Conservation (phyloP, 1,139 yeast species). For the Arxiozyma telluris region DNA sequence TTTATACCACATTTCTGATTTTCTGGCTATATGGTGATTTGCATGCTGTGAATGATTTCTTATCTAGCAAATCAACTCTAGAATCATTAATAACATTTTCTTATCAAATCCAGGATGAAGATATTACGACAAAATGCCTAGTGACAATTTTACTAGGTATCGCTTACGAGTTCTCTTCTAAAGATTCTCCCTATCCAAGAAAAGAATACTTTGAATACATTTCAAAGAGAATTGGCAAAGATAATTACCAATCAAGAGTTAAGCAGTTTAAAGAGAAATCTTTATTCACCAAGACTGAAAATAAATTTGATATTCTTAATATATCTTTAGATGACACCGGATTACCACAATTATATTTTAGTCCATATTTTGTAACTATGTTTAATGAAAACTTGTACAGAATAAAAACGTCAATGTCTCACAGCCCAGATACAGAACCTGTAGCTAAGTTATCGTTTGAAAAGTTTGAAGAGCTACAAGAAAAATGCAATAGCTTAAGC, state of each 20-base stretch:
- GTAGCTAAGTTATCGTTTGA: constrained; percentile 58
- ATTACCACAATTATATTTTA: constrained; percentile 73
- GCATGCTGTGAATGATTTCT: constrained; percentile 65
- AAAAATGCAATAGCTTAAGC: constrained; percentile 31
- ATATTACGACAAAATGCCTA: constrained; percentile 64
- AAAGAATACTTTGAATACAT: constrained; percentile 54
- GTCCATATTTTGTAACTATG: constrained; percentile 51
- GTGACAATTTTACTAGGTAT: constrained; percentile 66
- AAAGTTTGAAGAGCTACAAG: constrained; percentile 46
- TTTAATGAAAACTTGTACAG: constrained; percentile 64
- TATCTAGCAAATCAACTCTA: constrained; percentile 56
- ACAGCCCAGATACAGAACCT: constrained; percentile 69
- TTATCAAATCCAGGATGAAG: constrained; percentile 51
- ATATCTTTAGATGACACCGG: constrained; percentile 70
- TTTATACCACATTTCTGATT: constrained; percentile 67
- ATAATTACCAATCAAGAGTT: constrained; percentile 66
- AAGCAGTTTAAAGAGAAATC: constrained; percentile 60
- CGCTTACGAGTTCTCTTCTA: constrained; percentile 71
- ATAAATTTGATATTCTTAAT: constrained; percentile 35
- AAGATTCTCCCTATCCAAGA: constrained; percentile 62
- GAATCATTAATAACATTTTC: constrained; percentile 62
- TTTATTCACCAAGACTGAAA: constrained; percentile 49
- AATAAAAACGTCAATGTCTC: constrained; percentile 60
- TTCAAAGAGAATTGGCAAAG: constrained; percentile 59
- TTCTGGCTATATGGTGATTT: constrained; percentile 75